These are phyloP conservation scores for Pezicula carpinea DNA, from an alignment of 2,329 filamentous ascomycete genomes.

Conservation along the genomic window DNA sequence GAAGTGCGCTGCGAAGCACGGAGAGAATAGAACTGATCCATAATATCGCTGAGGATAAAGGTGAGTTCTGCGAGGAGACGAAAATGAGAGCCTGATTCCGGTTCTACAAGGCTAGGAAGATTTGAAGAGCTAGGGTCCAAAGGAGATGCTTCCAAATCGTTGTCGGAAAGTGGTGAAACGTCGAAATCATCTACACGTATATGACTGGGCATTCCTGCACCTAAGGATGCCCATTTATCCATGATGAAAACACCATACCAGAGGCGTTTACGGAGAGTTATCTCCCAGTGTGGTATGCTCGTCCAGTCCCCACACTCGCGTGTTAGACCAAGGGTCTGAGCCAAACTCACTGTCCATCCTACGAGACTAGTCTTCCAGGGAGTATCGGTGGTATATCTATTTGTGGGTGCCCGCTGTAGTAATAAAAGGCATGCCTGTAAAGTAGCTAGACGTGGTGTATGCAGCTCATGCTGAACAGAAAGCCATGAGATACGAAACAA, in stretches of 20 bases:
- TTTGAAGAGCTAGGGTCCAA: constrained; percentile 12
- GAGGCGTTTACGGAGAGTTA: constrained; percentile 26
- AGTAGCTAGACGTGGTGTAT: constrained; percentile 29
- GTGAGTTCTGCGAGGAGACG: constrained; percentile 26
- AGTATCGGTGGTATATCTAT: constrained; percentile 29
- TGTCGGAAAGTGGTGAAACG: constrained; percentile 21
- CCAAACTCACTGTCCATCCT: constrained; percentile 28
- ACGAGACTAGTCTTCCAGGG: constrained; percentile 30
- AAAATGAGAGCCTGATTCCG: constrained; percentile 24
- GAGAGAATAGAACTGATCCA: constrained; percentile 27
- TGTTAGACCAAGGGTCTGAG: constrained; percentile 28
- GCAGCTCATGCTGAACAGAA: constrained; percentile 28
- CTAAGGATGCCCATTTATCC: constrained; percentile 31
- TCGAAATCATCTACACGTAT: constrained; percentile 27
- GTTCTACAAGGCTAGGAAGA: constrained; percentile 17
- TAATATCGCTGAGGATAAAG: constrained; percentile 28
- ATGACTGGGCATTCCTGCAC: constrained; percentile 30
- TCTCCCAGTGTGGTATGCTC: constrained; percentile 28
- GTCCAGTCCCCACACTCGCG: constrained; percentile 28
- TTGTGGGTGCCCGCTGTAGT: constrained; percentile 29
- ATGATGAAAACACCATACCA: constrained; percentile 29
- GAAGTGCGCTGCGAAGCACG: constrained; percentile 25
- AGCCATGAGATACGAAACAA: constrained; percentile 30
- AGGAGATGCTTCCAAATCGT: constrained; percentile 20
- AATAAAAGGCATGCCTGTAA: constrained; percentile 30